phyloP scores from a whole-genome alignment of 164 flowering plant species.

The Macadamia integrifolia region DNA sequence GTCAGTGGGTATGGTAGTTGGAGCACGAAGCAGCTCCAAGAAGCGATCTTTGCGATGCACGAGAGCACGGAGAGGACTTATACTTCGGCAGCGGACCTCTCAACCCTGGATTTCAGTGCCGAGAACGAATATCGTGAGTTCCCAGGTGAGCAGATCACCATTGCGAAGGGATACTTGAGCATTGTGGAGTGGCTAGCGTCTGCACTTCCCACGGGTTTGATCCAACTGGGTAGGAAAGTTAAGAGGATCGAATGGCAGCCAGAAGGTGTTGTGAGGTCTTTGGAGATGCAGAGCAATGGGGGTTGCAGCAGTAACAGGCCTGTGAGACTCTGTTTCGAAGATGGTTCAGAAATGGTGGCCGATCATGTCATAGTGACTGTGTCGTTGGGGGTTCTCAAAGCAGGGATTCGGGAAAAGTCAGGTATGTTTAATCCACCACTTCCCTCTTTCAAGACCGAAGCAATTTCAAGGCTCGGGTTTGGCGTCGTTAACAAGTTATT shows the following conservation, averaged over 20 bases:
- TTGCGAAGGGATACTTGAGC: constrained; percentile 78
- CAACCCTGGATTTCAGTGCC: constrained; percentile 56
- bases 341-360: constrained; percentile 59
- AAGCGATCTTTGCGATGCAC: constrained; percentile 62
- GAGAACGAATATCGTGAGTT: constrained; percentile 82
- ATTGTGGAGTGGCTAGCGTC: constrained; percentile 64
- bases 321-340: constrained; percentile 66
- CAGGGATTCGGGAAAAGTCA: constrained; percentile 35
- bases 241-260: constrained; percentile 62
- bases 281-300: constrained; percentile 9
- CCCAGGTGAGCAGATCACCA: constrained; percentile 90
- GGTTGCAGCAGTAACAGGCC: constrained; percentile 33
- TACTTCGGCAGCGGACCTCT: constrained; percentile 78
- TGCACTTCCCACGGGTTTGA: constrained; percentile 53
- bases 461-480: constrained; percentile 75
- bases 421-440: constrained; percentile 75
- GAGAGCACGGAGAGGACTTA: constrained; percentile 83
- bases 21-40: constrained; percentile 45
- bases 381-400: constrained; percentile 87
- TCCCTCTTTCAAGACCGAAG: constrained; percentile 60
- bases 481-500: constrained; percentile 94
- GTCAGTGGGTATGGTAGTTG: constrained; percentile 29
- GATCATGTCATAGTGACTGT: constrained; percentile 92
- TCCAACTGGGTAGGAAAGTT: constrained; percentile 62
- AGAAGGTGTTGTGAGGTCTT: constrained; percentile 8